A percentile compares a stretch with the other conserved stretches of the same genome.
phyloP scores from a whole-genome alignment of 805 yeast species.

The Ogataea trehalophila region DNA sequence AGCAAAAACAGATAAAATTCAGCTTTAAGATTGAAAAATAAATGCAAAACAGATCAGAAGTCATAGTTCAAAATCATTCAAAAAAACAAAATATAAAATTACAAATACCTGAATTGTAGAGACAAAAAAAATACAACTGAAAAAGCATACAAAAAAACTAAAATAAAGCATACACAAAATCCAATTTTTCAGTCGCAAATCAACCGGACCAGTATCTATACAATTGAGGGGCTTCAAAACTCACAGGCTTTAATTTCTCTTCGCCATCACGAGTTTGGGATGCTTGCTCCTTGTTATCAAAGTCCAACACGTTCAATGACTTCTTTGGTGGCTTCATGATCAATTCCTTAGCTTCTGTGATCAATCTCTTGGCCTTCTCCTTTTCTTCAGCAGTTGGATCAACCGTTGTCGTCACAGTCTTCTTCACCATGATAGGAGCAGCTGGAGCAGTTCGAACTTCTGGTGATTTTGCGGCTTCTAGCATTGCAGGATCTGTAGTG shows the following conservation, averaged over 20 bases:
- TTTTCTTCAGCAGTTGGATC: constrained; percentile 9
- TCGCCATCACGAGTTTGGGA: constrained; percentile 26
- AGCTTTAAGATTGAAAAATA: no score
- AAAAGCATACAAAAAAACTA: neutral
- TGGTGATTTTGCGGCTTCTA: neutral
- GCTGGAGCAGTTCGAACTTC: neutral
- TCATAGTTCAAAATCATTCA: no score
- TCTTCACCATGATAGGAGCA: constrained; percentile 1
- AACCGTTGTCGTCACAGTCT: constrained; percentile 9
- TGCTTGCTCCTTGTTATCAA: constrained; percentile 20
- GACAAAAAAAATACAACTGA: no score
- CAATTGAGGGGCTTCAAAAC: constrained; percentile 55
- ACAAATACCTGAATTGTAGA: no score
- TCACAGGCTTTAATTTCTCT: constrained; percentile 46
- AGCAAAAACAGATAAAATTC: no score
- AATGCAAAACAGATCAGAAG: no score
- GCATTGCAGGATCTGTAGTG: neutral
- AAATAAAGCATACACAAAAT: neutral
- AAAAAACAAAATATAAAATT: no score
- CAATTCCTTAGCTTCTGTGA: constrained; percentile 26
- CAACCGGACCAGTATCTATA: constrained; percentile 66
- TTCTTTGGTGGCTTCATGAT: constrained; percentile 29
- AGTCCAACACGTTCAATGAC: constrained; percentile 28
- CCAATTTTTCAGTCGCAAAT: neutral
- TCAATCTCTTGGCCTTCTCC: constrained; percentile 17